Evolutionary conservation across 768 basidiomycete species (phyloP), one percentile per base, ranked within the genome.

Genomic region (Psilocybe subaeruginosa): DNA sequence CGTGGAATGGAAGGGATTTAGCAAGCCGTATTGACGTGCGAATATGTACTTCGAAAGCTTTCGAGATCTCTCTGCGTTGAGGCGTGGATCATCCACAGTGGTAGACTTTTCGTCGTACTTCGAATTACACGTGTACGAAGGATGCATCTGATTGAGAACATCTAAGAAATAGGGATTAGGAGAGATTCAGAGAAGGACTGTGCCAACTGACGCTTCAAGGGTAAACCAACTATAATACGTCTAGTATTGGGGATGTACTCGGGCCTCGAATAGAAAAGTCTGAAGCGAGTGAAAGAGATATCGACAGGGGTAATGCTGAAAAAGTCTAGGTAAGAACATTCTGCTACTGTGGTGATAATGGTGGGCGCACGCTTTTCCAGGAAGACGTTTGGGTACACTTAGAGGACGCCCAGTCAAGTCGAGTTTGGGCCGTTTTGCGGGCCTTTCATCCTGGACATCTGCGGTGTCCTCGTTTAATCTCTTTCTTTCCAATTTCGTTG

Each of bases 41-140:
- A 99, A 97, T 1, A 99, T 77, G 67, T 94, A 90, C 75, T 95
- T 95, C 35, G 90, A 81, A 1, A 94, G 74, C 63, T 87, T 87
- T 43, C 90, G 81, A 0, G 84, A 82, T 41, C 84, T 72, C 41
- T 79, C 79, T 47, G 77, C 78, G 65, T 83, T 82, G 60, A 76
- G 69, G 8, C 74, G 77, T 27, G 78, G 75, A 62, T 86, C 83
- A 35, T 85, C 82, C 2, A 74, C 79, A 3, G 61, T 61, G 4
- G 16, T 12, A 7, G 45, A 65, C 70, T 43, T 70, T 70, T 49
- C 14, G 29, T 57, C 41, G 1, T 30, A 11, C 33, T 58, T 49
- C n/a, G 47, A 27, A 16, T 64, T 62, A 19, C 54, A 56, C 56
- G 66, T 66, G 68, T 80, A 83, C 4, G 81, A 77, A 0, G 82